phyloP scores from a whole-genome alignment of 441 rosid genomes.

The Euphorbia celastroides region DNA sequence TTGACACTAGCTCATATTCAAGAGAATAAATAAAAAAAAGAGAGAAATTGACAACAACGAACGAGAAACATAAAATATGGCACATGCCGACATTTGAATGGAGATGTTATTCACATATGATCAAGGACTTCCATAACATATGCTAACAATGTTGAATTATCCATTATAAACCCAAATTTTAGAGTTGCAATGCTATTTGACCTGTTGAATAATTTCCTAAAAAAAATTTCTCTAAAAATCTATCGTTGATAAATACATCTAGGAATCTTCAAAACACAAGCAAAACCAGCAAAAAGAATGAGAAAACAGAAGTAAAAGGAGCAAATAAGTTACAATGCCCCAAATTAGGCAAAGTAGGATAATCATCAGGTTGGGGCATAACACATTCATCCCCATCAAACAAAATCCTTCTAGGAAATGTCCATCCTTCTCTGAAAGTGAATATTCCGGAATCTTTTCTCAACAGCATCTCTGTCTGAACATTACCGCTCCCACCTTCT shows the following conservation, averaged over 20 bases:
- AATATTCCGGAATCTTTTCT: constrained; percentile 49
- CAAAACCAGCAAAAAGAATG: constrained; percentile 11
- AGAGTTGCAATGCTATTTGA: no score
- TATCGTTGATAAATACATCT: not conserved
- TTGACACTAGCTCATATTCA: no score
- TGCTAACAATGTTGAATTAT: no score
- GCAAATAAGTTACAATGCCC: constrained; percentile 7
- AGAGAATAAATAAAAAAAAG: no score
- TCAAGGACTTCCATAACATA: no score
- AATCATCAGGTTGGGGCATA: constrained; percentile 78
- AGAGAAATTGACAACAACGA: no score
- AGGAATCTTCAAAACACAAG: not conserved
- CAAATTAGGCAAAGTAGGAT: constrained; percentile 60
- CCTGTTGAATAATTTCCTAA: no score
- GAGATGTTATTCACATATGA: no score
- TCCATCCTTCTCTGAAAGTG: constrained; percentile 84
- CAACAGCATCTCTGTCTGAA: constrained; percentile 63
- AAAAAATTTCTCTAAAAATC: not conserved
- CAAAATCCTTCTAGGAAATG: constrained; percentile 63
- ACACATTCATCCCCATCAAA: constrained; percentile 92
- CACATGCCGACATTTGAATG: no score
- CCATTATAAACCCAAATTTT: no score
- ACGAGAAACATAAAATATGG: no score
- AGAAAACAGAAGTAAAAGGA: not conserved
- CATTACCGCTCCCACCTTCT: constrained; percentile 56